Base-by-base conservation (phyloP, 1,284 basidiomycete species). In the Apiotrichum gamsii region DNA sequence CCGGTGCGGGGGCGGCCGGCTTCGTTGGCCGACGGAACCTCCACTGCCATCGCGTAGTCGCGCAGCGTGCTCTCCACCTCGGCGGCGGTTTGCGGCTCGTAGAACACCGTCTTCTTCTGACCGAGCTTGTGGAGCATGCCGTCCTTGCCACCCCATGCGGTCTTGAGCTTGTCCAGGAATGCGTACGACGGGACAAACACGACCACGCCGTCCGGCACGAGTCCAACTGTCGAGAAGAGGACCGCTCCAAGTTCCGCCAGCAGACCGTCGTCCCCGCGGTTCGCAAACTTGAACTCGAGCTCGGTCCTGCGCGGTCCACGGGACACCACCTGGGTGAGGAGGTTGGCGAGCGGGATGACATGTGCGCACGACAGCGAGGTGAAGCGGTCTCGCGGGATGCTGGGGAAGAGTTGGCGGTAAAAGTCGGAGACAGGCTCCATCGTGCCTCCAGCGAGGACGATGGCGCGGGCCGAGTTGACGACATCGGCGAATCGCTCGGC, bases 381-480 rank as follows among this genome's bases (percentile, higher is more conserved):
- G 18, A 96, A 74, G 24, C 80, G 78, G 11, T 84, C 79, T 0
- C 72, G 43, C 1, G 82, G 74, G 2, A 95, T 62, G 45, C 77
- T 74, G 0, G 83, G 78, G 60, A 98, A 90, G 3, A 98, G 76
- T 61, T 97, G 93, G 45, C 78, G 77, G 23, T 82, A 76, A 20
- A 97, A 82, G 68, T 96, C 91, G n/a, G 85, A 83, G 38, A 96
- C 88, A 8, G 94, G 94, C 32, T 90, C 90, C 94, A 98, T 97
- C 0, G 94, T 98, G 2, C 94, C 94, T 9, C 94, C 94, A 0
- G 93, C 91, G 14, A 98, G 75, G 20, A 98, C 75, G 8, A 98
- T 83, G 1, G 85, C 80, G 29, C 90, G 76, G 0, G 91, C 89
- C 39, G 78, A 75, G 20, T 88, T 81, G 1, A 90, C 80, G 2